Evolutionary conservation across 2,329 filamentous ascomycete genomes (phyloP).

Genomic region (Lomentospora prolificans): DNA sequence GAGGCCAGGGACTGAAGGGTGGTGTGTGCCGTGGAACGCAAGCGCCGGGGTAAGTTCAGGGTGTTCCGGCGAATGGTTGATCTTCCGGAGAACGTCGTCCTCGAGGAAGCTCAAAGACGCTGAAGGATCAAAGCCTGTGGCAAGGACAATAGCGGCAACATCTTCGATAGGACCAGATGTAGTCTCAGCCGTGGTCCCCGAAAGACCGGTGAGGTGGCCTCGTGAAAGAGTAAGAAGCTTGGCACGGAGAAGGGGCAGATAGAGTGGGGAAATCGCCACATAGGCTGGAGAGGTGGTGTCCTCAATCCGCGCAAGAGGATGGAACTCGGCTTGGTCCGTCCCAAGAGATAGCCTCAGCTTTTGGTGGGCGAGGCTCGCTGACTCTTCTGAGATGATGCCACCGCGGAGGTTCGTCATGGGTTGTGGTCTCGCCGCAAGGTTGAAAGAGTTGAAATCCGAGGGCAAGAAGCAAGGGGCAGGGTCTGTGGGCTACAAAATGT

Average conservation of each 20-base stretch:
- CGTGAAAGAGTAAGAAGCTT: slow-evolving; percentile 43
- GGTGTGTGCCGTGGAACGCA: slow-evolving; percentile 56
- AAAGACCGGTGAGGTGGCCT: slow-evolving; percentile 31
- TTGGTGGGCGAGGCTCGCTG: slow-evolving; percentile 42
- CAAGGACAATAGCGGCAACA: slow-evolving; percentile 59
- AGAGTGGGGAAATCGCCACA: slow-evolving; percentile 61
- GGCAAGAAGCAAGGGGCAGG: slow-evolving; percentile 56
- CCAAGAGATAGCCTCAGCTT: slow-evolving; percentile 40
- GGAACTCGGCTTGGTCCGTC: slow-evolving; percentile 44
- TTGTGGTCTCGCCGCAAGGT: slow-evolving; percentile 50
- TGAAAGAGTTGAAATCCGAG: slow-evolving; percentile 62
- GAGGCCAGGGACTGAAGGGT: slow-evolving; percentile 49
- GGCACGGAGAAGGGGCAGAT: slow-evolving; percentile 63
- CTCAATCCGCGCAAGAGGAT: slow-evolving; percentile 13
- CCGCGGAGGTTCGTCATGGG: slow-evolving; percentile 55
- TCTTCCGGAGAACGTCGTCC: slow-evolving; percentile 37
- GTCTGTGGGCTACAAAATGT: slow-evolving; percentile 27
- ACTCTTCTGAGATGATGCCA: slow-evolving; percentile 45
- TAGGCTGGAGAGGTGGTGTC: slow-evolving; percentile 37
- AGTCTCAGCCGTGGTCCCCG: slow-evolving; percentile 24
- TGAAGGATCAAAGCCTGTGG: slow-evolving; percentile 63
- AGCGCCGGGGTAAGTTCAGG: slow-evolving; percentile 54
- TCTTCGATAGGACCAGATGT: slow-evolving; percentile 32
- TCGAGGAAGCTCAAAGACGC: slow-evolving; percentile 57
- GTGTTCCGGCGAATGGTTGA: slow-evolving; percentile 48